phyloP scores from a whole-genome alignment of 2,329 filamentous ascomycete genomes.

The Claviceps sp. region DNA sequence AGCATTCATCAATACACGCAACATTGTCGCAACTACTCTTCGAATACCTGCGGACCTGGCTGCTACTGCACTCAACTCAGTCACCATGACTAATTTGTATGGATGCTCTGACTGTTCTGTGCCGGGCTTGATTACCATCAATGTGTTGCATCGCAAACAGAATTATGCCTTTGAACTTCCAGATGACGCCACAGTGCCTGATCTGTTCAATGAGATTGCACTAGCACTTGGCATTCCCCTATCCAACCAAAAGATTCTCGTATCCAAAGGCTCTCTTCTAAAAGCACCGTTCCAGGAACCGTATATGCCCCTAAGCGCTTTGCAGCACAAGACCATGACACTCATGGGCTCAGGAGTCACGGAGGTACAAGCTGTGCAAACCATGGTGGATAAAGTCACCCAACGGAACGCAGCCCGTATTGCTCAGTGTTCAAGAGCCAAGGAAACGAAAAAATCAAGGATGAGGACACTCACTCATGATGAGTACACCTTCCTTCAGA shows the following conservation, averaged over 20 bases:
- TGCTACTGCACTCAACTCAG: neutral
- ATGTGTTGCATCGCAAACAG: constrained; percentile 32
- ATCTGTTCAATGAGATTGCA: constrained; percentile 47
- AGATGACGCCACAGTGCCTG: constrained; percentile 34
- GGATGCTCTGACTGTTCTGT: constrained; percentile 3
- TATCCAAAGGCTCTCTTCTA: constrained; percentile 50
- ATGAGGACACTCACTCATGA: constrained; percentile 25
- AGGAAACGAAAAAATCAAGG: constrained; percentile 7
- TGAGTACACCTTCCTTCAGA: constrained; percentile 67
- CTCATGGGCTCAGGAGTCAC: constrained; percentile 49
- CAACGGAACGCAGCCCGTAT: constrained; percentile 30
- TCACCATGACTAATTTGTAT: neutral
- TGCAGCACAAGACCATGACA: constrained; percentile 46
- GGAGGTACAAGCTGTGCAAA: constrained; percentile 43
- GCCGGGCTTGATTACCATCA: constrained; percentile 26
- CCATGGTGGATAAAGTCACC: constrained; percentile 34
- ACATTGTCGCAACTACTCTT: neutral
- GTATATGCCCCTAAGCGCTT: constrained; percentile 30
- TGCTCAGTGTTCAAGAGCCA: constrained; percentile 17
- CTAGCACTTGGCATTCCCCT: constrained; percentile 42
- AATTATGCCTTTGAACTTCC: constrained; percentile 31
- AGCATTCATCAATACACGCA: neutral
- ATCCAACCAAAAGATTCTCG: constrained; percentile 55
- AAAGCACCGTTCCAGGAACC: constrained; percentile 51
- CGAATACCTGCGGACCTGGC: too few species aligned